Evolutionary conservation across 2,329 filamentous ascomycete genomes (phyloP).

Genomic region (Huntiella abstrusa): DNA sequence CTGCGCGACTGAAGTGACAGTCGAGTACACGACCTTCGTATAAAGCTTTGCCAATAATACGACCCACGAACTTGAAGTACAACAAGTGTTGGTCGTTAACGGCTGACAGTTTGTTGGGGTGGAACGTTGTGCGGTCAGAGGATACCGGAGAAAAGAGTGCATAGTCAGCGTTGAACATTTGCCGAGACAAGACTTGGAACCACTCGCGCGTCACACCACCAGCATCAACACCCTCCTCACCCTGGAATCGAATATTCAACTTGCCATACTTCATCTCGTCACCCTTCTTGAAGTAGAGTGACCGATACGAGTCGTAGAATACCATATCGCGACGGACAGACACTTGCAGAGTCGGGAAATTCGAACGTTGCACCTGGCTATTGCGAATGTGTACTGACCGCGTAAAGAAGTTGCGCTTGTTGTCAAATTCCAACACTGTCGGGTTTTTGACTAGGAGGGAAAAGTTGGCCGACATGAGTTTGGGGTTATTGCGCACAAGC

Average conservation of each 20-base stretch:
- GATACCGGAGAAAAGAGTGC: constrained; percentile 92
- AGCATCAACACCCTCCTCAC: constrained; percentile 93
- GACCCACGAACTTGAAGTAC: constrained; percentile 99
- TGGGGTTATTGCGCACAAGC: constrained; percentile 88
- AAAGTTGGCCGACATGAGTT: constrained; percentile 97
- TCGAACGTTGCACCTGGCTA: constrained; percentile 46
- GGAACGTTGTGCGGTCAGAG: constrained; percentile 94
- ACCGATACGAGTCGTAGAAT: constrained; percentile 96
- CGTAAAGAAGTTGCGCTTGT: constrained; percentile 98
- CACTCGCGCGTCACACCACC: constrained; percentile 95
- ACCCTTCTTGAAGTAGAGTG: constrained; percentile 88
- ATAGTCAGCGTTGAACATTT: constrained; percentile 99
- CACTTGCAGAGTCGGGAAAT: constrained; percentile 58
- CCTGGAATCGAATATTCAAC: constrained; percentile 90
- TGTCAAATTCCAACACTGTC: constrained; percentile 97
- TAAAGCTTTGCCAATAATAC: constrained; percentile 92
- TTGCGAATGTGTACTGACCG: constrained; percentile 63
- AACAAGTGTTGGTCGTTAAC: constrained; percentile 90
- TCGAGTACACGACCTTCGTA: constrained; percentile 93
- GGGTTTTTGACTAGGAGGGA: constrained; percentile 93
- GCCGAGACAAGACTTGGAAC: constrained; percentile 92
- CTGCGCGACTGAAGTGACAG: constrained; percentile 95
- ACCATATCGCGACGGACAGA: constrained; percentile 84
- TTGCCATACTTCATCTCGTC: constrained; percentile 99
- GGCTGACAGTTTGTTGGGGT: constrained; percentile 83